A percentile compares a stretch with the other conserved stretches of the same genome.
phyloP scores from a whole-genome alignment of 495 filamentous ascomycete genomes.

The Hamigera avellanea region DNA sequence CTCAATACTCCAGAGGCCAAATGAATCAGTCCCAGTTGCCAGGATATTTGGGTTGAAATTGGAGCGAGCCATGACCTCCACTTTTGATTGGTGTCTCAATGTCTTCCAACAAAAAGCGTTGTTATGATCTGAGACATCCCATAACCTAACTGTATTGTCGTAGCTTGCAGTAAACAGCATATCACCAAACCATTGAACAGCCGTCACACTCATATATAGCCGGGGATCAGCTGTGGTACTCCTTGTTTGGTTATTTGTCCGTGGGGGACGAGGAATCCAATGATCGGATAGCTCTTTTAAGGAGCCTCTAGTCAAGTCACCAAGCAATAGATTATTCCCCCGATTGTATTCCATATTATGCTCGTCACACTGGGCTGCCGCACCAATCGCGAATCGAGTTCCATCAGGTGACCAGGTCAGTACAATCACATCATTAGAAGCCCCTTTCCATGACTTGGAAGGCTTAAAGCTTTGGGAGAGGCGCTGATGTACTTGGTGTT shows the following conservation, averaged over 20 bases:
- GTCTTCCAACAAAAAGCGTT: conserved; percentile 31
- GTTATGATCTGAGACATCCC: conserved; percentile 37
- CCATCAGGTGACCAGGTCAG: conserved; percentile 40
- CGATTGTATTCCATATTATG: conserved; percentile 80
- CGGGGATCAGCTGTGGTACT: conserved; percentile 50
- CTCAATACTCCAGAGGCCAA: conserved; percentile 22
- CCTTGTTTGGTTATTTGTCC: conserved; percentile 36
- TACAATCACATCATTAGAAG: conserved; percentile 37
- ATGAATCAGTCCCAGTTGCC: conserved; percentile 35
- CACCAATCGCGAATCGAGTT: conserved; percentile 44
- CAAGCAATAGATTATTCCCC: conserved; percentile 63
- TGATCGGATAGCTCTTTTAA: conserved; percentile 63
- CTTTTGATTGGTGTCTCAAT: conserved; percentile 52
- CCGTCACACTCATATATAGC: conserved; percentile 66
- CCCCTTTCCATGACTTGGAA: conserved; percentile 37
- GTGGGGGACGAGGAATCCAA: conserved; percentile 42
- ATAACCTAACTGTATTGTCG: conserved; percentile 69
- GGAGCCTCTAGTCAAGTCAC: conserved; percentile 41
- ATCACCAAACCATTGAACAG: conserved; percentile 58
- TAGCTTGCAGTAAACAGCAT: conserved; percentile 69
- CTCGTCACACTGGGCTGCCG: conserved; percentile 60
- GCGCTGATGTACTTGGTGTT: conserved; percentile 8
- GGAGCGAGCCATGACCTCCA: conserved; percentile 60
- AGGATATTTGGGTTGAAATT: conserved; percentile 24
- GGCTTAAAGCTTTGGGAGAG: conserved; percentile 16